Evolutionary conservation across 1,284 basidiomycete species (phyloP).

Genomic region (Austroboletus niveus): DNA sequence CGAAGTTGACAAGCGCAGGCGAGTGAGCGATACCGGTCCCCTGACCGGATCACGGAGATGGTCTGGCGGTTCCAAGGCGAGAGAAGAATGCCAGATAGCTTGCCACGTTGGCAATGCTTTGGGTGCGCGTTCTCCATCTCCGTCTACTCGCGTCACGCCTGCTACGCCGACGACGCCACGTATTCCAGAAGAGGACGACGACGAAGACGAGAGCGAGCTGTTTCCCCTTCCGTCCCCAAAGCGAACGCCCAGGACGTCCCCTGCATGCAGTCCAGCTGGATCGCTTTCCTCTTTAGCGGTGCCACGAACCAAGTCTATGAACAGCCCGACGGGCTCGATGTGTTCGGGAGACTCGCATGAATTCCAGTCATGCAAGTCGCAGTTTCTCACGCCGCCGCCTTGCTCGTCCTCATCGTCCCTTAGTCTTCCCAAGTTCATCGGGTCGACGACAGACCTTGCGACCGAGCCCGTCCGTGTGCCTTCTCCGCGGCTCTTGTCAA

Average conservation of each 20-base stretch:
- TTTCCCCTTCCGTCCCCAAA: conserved; percentile 57
- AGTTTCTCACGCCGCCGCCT: conserved; percentile 21
- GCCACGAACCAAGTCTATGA: not conserved
- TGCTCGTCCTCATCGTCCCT: conserved; percentile 28
- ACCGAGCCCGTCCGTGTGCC: conserved; percentile 9
- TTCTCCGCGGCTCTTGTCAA: conserved; percentile 27
- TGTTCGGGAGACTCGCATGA: conserved; percentile 16
- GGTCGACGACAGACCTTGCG: conserved; percentile 11
- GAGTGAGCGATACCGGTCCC: conserved; percentile 32
- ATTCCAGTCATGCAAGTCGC: conserved; percentile 4
- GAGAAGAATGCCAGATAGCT: not conserved
- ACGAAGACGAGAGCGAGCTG: conserved; percentile 50
- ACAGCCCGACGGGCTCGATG: conserved; percentile 18
- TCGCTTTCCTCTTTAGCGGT: conserved; percentile 25
- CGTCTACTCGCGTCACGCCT: conserved; percentile 11
- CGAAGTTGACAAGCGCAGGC: conserved; percentile 56
- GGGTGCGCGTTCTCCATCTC: conserved; percentile 6
- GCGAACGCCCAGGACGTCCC: conserved; percentile 40
- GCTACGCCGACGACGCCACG: conserved; percentile 7
- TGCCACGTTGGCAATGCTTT: too few relatives aligned
- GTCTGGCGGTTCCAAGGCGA: conserved; percentile 14
- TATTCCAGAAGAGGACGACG: conserved; percentile 42
- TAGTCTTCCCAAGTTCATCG: conserved; percentile 18
- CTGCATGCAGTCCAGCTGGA: conserved; percentile 27
- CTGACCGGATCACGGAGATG: not conserved